Evolutionary conservation across 768 basidiomycete genomes (phyloP), one percentile per base, ranked within the genome.

Genomic region (Rhodotorula toruloides): DNA sequence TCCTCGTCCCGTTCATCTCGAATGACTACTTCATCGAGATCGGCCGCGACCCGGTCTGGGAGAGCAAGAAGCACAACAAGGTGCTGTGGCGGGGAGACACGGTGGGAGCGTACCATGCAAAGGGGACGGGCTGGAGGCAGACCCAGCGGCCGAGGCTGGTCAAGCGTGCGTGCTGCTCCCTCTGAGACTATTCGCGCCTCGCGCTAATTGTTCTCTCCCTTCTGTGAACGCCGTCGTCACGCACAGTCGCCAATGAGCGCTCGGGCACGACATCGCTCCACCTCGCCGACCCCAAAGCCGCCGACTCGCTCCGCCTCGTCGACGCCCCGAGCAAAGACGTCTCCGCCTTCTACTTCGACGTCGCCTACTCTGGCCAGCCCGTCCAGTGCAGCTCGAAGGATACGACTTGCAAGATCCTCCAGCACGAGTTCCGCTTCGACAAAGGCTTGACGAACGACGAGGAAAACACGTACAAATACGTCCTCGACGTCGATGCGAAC

Each of bases 1-100:
- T 77, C 31, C 71, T 76, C 25, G 52, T 75, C 31, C 74, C 74
- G 5, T 54, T 66, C 25, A n/a, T 67, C 44, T 96, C 76, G 97
- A 70, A 75, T 60, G 73, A 76, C 39, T 74, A 66, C 44, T 74
- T 63, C 44, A 27, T 37, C 17, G 60, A 59, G 29, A 71, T 74
- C 22, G 74, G 68, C 1, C 52, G 39, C 10, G 74, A 74, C 52
- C 70, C 67, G 21, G 29, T 56, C 22, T 81, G 80, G 80, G 74
- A 75, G 37, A 75, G 78, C 61, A 78, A 77, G 34, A 80, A 81
- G 27, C 62, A 77, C 42, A 73, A 79, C 58, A 69, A 75, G 58
- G 54, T 80, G 25, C 74, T 80, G 39, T 81, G 80, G 80, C 68
- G 80, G 14, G 80, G 80, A 8, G 75, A 75, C 1, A 79, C 77